Base-by-base conservation (phyloP, 2,329 filamentous ascomycete genomes). In the Sporothrix globosa region DNA sequence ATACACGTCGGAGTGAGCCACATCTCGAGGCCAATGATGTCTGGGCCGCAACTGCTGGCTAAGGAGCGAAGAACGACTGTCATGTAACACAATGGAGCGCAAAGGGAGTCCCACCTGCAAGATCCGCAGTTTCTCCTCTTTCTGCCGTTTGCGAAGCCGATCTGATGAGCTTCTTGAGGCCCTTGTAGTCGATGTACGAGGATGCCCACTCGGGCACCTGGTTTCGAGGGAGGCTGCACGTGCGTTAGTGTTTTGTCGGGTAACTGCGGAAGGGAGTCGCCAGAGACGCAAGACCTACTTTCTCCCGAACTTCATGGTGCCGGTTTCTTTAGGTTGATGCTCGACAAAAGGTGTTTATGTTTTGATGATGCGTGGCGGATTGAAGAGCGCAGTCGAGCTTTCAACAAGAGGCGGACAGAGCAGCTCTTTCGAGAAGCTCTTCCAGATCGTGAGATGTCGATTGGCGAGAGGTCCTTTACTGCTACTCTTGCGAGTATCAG, bases 91-190 rank as follows among this genome's bases (percentile, higher is more conserved):
- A 75, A 75, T 74, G 75, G 24, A 76, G 67, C 4, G 39, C 58
- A 39, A 72, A 39, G 77, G 76, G 75, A 76, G 71, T 77, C 90
- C 84, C 87, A 97, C 95, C 93, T 84, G 95, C 93, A 81, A 97
- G 85, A 86, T 99, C 96, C 72, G 92, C 90, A 76, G 91, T 87
- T 75, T 90, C 87, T 76, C 91, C 91, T 77, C 87, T 85, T 77
- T 89, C 90, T 17, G 84, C 84, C 72, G 88, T 86, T 74, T 87
- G 84, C 71, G 88, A 86, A 46, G 91, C 90, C 14, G 90, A 87
- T 76, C 97, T 98, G 82, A 99, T 94, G 74, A 97, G 87, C 83
- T 96, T 97, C 85, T 99, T 99, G 76, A 98, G 84, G 75, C 90
- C 89, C 79, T 95, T 96, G 84, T 96, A 96, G 82, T 96, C 89